A percentile compares a stretch with the other conserved stretches of the same genome.
Evolutionary conservation across 768 basidiomycete species (phyloP).

Genomic region (Phanerochaete carnosa): DNA sequence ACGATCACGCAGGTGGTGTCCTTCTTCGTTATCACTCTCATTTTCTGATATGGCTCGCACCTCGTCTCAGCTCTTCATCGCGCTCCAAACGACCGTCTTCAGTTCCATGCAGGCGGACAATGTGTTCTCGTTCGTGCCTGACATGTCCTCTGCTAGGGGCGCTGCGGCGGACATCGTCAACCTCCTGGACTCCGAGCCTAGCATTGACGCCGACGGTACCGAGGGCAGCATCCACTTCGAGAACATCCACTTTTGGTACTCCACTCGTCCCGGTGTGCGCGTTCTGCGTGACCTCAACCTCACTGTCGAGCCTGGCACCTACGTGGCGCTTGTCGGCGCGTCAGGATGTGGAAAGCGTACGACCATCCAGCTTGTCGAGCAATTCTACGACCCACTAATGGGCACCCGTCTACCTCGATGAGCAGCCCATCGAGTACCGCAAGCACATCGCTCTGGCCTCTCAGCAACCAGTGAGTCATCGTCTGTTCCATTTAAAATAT

Average conservation of each 20-base stretch:
- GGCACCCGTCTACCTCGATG: slow-evolving; percentile 77
- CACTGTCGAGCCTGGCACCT: slow-evolving; percentile 72
- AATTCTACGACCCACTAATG: slow-evolving; percentile 79
- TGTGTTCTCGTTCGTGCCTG: slow-evolving; percentile 82
- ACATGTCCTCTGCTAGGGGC: slow-evolving; percentile 79
- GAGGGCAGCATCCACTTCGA: slow-evolving; percentile 74
- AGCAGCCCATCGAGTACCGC: slow-evolving; percentile 79
- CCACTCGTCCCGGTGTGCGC: slow-evolving; percentile 78
- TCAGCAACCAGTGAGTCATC: slow-evolving; percentile 88
- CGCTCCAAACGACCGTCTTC: slow-evolving; percentile 73
- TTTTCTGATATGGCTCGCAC: slow-evolving; percentile 73
- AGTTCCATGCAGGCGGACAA: slow-evolving; percentile 87
- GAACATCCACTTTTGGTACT: slow-evolving; percentile 86
- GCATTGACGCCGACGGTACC: slow-evolving; percentile 76
- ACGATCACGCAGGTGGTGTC: slow-evolving; percentile 67
- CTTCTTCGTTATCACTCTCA: slow-evolving; percentile 80
- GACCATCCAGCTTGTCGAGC: slow-evolving; percentile 81
- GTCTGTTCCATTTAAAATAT: too few relatives aligned
- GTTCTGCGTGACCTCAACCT: slow-evolving; percentile 78
- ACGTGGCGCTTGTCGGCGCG: slow-evolving; percentile 79
- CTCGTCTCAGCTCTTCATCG: slow-evolving; percentile 83
- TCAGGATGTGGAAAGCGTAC: slow-evolving; percentile 83
- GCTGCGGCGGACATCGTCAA: slow-evolving; percentile 75
- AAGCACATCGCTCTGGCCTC: slow-evolving; percentile 88
- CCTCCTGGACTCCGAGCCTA: slow-evolving; percentile 68